Percentiles rank a stretch among this genome's conserved stretches.
These are phyloP conservation scores for Pythium insidiosum DNA, from an alignment of 352 stramenopile species.

Conservation along the genomic window DNA sequence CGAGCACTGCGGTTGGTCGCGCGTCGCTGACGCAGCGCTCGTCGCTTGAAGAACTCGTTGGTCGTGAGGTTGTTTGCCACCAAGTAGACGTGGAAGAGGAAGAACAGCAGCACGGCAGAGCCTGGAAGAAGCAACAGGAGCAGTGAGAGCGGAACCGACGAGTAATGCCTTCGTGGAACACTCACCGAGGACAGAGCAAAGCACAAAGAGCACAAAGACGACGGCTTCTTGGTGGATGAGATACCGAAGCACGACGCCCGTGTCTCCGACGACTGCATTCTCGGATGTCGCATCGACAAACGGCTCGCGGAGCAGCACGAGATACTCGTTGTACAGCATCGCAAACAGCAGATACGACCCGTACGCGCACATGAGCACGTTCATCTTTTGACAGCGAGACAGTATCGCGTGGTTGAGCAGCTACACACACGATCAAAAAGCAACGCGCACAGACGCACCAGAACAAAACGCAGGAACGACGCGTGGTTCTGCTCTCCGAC, in stretches of 20 bases:
- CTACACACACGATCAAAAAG: slow-evolving; percentile 1
- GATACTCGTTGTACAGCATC: slow-evolving; percentile 37
- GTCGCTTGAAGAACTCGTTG: slow-evolving; percentile 73
- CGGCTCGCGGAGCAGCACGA: slow-evolving; percentile 21
- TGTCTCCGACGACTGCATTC: slow-evolving; percentile 25
- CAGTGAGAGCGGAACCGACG: not conserved
- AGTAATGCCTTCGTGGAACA: not conserved
- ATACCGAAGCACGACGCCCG: slow-evolving; percentile 35
- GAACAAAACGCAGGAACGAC: slow-evolving; percentile 43
- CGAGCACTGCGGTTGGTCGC: not conserved
- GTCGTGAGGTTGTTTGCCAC: slow-evolving; percentile 50
- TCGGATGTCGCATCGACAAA: slow-evolving; percentile 35
- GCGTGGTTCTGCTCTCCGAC: slow-evolving; percentile 56
- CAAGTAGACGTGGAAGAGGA: slow-evolving; percentile 43
- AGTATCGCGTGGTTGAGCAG: not conserved
- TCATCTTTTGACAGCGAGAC: slow-evolving; percentile 19
- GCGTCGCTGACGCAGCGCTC: slow-evolving; percentile 8
- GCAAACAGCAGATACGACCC: slow-evolving; percentile 38
- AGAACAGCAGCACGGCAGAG: slow-evolving; percentile 32
- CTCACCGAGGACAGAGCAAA: slow-evolving; percentile 46
- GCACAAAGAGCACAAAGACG: slow-evolving; percentile 28
- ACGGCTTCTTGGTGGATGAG: slow-evolving; percentile 34
- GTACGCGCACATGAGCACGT: slow-evolving; percentile 39
- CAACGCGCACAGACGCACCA: slow-evolving; percentile 23
- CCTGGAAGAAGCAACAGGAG: slow-evolving; percentile 10